Base-by-base conservation (phyloP, 352 stramenopile genomes). In the Globisporangium paddicum region DNA sequence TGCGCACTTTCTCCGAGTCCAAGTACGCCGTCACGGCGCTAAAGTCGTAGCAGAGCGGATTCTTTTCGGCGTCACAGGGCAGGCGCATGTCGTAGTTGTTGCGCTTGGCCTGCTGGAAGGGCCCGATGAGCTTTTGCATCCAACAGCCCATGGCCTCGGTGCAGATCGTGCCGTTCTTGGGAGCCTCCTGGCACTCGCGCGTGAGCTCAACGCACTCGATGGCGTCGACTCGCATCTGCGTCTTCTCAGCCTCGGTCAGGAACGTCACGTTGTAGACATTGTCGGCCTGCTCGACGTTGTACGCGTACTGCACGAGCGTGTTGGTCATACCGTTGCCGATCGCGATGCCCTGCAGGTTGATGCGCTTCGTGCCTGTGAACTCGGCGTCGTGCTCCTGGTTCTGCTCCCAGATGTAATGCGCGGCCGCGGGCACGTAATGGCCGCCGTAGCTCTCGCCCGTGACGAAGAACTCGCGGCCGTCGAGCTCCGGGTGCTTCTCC, bases 291-390 rank as follows among this genome's bases (percentile, higher is more conserved):
- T 87, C 76, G 10, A 60, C 38, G 26, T 58, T 59, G 50, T 84
- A 64, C 16, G 54, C 14, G 30, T 61, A 63, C 58, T 79, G 66
- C 4, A 58, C 54, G 21, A 74, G 54, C n/a, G 60, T 63, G 54
- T 79, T 69, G 4, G 68, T 79, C 45, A 79, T 63, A 0, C 71
- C 69, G 53, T 93, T 93, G n/a, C 84, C 85, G 34, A 94, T 89
- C 9, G 82, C 75, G 37, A 90, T 77, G 19, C 85, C 82, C 28
- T 74, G 69, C 23, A 94, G 64, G 47, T 87, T 88, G 16, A 44
- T 44, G 16, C 14, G 38, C 18, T 44, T 44, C 16, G 38, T 44
- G 3, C 38, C 38, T 7, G 38, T 44, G 38, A 44, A 19, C 14
- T 23, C 38, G 1, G 1, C 19, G 38, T 44, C 38, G 16, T 44